These are phyloP conservation scores for Saccharomycopsis amapae DNA, from an alignment of 805 yeast genomes.

Conservation along the genomic window DNA sequence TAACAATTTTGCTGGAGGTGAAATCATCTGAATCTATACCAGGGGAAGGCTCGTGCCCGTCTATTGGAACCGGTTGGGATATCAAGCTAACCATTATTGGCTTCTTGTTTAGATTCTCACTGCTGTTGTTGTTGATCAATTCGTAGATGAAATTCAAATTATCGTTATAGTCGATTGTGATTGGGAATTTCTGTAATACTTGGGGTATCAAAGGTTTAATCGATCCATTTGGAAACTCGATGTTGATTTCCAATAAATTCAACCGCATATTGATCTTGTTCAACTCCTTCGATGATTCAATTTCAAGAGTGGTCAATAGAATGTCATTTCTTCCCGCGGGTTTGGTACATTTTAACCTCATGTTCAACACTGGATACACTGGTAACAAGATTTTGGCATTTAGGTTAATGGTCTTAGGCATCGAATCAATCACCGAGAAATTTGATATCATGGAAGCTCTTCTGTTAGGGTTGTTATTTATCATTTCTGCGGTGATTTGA, in stretches of 20 bases:
- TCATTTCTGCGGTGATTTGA: not conserved
- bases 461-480: not conserved
- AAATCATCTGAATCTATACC: conserved; percentile 2
- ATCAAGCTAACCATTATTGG: conserved; percentile 28
- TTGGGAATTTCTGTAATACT: conserved; percentile 25
- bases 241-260: conserved; percentile 22
- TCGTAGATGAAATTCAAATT: conserved; percentile 33
- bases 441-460: conserved; percentile 10
- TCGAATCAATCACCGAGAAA: conserved; percentile 2
- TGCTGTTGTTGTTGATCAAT: conserved; percentile 29
- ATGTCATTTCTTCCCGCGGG: conserved; percentile 40
- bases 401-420: conserved; percentile 13
- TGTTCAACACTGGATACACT: conserved; percentile 29
- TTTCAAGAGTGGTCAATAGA: conserved; percentile 33
- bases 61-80: conserved; percentile 23
- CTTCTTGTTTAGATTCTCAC: conserved; percentile 24
- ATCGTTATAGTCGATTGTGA: conserved; percentile 28
- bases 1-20: conserved; percentile 25
- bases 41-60: not conserved
- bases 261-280: conserved; percentile 17
- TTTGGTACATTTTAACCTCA: conserved; percentile 36
- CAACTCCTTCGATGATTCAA: conserved; percentile 36
- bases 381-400: conserved; percentile 21
- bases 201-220: conserved; percentile 21
- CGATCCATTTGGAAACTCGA: conserved; percentile 23